phyloP scores from a whole-genome alignment of 768 basidiomycete genomes.

The Myochromella boudieri region DNA sequence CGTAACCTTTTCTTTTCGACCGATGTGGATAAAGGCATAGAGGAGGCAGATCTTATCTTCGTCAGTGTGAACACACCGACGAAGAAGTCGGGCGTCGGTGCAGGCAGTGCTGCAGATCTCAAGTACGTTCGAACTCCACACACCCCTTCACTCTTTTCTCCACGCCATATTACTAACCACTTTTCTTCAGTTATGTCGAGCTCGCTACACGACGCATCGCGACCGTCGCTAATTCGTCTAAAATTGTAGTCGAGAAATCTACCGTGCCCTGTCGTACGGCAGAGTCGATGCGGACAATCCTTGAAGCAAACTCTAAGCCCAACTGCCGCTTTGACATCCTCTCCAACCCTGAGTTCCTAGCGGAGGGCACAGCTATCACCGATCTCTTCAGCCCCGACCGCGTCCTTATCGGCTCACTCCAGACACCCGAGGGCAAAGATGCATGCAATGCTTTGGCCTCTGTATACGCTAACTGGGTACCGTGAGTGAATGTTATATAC shows the following conservation, averaged over 20 bases:
- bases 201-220: constrained; percentile 96
- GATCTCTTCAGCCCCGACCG: constrained; percentile 92
- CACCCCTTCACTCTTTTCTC: neutral
- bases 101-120: constrained; percentile 97
- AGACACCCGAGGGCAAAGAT: constrained; percentile 79
- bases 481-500: constrained; percentile 49
- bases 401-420: constrained; percentile 94
- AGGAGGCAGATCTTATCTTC: constrained; percentile 96
- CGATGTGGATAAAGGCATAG: constrained; percentile 89
- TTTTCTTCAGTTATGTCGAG: constrained; percentile 81
- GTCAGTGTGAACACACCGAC: constrained; percentile 99
- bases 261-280: constrained; percentile 99
- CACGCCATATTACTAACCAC: constrained; percentile 4
- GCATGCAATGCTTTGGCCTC: constrained; percentile 75
- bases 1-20: constrained; percentile 98
- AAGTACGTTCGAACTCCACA: constrained; percentile 53
- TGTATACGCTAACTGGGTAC: constrained; percentile 97
- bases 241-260: constrained; percentile 99
- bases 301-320: constrained; percentile 95
- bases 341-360: constrained; percentile 99
- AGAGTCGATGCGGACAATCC: constrained; percentile 98
- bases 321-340: constrained; percentile 94
- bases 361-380: constrained; percentile 93
- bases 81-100: constrained; percentile 96
- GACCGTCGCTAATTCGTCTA: constrained; percentile 82